A percentile compares a stretch with the other conserved stretches of the same genome.
These are phyloP conservation scores for Aureobasidium sp. DNA, from an alignment of 2,329 filamentous ascomycete genomes.

Conservation along the genomic window DNA sequence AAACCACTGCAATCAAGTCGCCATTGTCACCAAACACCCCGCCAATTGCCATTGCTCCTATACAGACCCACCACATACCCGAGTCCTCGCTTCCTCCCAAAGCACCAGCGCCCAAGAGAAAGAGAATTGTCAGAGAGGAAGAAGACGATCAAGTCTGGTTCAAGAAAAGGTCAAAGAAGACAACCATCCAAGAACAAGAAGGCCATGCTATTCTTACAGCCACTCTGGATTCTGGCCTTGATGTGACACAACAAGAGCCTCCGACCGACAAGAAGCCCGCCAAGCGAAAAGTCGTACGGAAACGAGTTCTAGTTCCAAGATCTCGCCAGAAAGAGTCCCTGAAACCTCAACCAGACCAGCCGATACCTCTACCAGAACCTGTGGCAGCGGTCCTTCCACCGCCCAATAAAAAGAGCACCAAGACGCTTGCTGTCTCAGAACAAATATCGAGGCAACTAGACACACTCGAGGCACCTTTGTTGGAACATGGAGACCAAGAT, in stretches of 20 bases:
- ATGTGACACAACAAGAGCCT: neutral
- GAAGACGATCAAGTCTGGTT: conserved; percentile 2
- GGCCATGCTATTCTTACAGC: neutral
- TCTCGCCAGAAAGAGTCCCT: neutral
- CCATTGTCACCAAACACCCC: neutral
- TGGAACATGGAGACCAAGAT: neutral
- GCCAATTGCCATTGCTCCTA: neutral
- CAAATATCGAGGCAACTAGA: neutral
- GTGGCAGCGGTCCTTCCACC: neutral
- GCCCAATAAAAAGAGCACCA: neutral
- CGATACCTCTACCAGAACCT: neutral
- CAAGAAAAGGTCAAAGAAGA: neutral
- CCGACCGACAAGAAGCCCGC: neutral
- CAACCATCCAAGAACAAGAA: neutral
- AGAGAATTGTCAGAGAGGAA: neutral
- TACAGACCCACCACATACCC: neutral
- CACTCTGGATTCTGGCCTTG: neutral
- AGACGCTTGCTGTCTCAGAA: neutral
- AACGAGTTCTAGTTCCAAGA: neutral
- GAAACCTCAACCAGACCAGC: neutral
- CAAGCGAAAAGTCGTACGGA: neutral
- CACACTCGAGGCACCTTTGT: no score
- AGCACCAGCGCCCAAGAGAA: neutral
- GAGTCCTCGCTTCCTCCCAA: neutral
- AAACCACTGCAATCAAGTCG: neutral